These are phyloP conservation scores for Fusarium sp. DNA, from an alignment of 2,329 filamentous ascomycete genomes.

Conservation along the genomic window DNA sequence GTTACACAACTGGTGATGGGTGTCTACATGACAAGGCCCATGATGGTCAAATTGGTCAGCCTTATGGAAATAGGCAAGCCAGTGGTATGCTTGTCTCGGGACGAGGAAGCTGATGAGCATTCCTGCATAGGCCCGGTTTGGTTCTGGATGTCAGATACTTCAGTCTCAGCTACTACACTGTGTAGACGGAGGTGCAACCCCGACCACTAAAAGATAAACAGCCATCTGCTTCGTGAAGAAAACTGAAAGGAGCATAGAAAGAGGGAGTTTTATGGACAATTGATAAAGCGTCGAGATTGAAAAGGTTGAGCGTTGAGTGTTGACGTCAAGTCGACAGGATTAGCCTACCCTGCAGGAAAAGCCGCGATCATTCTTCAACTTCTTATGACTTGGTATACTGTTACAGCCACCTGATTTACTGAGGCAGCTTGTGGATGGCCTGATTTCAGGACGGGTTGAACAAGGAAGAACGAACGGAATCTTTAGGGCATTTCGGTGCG, in stretches of 20 bases:
- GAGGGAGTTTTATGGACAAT: not conserved
- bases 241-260: not conserved
- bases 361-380: not conserved
- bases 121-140: conserved; percentile 16
- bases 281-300: not conserved
- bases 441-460: not conserved
- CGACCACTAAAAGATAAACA: not conserved
- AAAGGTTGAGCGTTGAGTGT: not conserved
- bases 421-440: not conserved
- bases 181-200: not conserved
- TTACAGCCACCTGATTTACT: not conserved
- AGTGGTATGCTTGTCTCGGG: conserved; percentile 3
- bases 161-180: not conserved
- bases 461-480: not conserved
- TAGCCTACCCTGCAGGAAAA: not conserved
- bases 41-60: conserved; percentile 6
- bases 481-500: conserved; percentile 7
- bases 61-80: conserved; percentile 6
- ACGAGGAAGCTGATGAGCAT: conserved; percentile 7
- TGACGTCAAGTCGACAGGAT: not conserved
- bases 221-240: not conserved
- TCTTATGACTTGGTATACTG: not conserved
- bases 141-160: not conserved
- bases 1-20: not conserved
- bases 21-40: not conserved